Percentiles rank a stretch among this genome's conserved stretches.
Evolutionary conservation across 441 rosid genomes (phyloP).

Genomic region (Pelargonium cotyledonis): DNA sequence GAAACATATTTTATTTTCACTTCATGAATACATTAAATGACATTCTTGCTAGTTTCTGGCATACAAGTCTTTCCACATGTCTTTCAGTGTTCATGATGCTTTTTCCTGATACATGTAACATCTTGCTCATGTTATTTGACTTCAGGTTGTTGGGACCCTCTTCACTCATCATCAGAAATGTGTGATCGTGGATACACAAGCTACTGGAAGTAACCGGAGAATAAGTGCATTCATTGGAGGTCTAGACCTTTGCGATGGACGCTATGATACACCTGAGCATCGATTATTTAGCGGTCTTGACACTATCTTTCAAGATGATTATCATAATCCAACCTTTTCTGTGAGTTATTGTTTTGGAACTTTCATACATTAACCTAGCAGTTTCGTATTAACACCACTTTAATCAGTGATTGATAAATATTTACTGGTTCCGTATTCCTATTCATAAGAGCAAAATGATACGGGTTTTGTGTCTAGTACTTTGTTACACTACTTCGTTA

Average conservation of each 20-base stretch:
- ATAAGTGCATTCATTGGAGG: constrained; percentile 93
- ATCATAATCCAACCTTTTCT: constrained; percentile 82
- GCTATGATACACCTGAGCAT: constrained; percentile 89
- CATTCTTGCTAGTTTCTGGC: too few relatives aligned
- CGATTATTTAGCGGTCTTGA: constrained; percentile 60
- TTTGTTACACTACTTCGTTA: too few relatives aligned
- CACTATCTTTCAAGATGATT: constrained; percentile 73
- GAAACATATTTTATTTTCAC: too few relatives aligned
- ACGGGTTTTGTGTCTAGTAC: too few relatives aligned
- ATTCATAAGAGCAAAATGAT: too few relatives aligned
- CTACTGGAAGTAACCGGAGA: constrained; percentile 60
- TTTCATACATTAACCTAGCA: too few relatives aligned
- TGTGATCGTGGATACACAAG: constrained; percentile 88
- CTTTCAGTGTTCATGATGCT: background rate
- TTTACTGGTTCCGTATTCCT: too few relatives aligned
- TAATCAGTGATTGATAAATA: too few relatives aligned
- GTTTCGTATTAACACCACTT: too few relatives aligned
- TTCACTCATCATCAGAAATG: constrained; percentile 94
- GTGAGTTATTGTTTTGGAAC: constrained; percentile 31
- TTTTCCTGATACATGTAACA: background rate
- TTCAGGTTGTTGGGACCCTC: constrained; percentile 83
- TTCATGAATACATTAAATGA: too few relatives aligned
- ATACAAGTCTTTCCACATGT: too few relatives aligned
- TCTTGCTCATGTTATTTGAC: background rate
- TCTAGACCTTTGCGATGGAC: constrained; percentile 92